Conservation (phyloP, 352 stramenopile genomes). For the Globisporangium cystogenes region DNA sequence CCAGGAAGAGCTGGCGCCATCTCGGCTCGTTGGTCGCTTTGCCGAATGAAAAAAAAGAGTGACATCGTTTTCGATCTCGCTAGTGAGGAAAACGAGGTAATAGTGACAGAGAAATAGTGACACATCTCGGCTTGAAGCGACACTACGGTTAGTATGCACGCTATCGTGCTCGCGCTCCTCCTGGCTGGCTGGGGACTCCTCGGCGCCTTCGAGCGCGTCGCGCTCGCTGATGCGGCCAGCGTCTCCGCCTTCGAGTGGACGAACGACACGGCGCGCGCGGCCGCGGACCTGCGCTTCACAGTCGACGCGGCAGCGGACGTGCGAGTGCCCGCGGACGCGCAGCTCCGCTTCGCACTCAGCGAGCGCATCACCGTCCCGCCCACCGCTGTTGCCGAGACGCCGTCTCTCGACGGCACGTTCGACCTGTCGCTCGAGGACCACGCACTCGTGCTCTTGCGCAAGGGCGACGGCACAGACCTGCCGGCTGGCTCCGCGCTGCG, state of each 20-base stretch:
- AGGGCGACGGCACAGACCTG: conserved; percentile 9
- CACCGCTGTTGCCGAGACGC: conserved; percentile 16
- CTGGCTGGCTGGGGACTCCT: no score
- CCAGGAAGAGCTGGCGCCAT: conserved; percentile 4
- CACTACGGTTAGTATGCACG: no score
- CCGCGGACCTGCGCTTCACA: conserved; percentile 13
- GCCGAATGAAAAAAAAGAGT: not conserved
- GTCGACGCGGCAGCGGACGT: conserved; percentile 19
- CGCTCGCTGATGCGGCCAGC: not conserved
- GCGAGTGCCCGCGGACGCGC: conserved; percentile 19
- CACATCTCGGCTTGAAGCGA: no score
- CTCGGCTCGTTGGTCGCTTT: not conserved
- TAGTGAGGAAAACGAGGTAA: not conserved
- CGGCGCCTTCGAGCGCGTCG: no score
- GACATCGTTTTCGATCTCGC: no score
- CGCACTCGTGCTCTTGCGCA: conserved; percentile 16
- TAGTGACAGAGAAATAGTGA: no score
- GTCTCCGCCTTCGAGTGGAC: conserved; percentile 13
- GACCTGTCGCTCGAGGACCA: conserved; percentile 14
- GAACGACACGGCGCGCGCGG: conserved; percentile 22
- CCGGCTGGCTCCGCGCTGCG: conserved; percentile 3
- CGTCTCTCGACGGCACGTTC: conserved; percentile 21
- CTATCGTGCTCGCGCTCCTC: not conserved
- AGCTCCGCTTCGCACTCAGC: conserved; percentile 25
- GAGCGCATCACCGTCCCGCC: conserved; percentile 15